phyloP scores from a whole-genome alignment of 1,284 basidiomycete species.

The Chiua sp. region DNA sequence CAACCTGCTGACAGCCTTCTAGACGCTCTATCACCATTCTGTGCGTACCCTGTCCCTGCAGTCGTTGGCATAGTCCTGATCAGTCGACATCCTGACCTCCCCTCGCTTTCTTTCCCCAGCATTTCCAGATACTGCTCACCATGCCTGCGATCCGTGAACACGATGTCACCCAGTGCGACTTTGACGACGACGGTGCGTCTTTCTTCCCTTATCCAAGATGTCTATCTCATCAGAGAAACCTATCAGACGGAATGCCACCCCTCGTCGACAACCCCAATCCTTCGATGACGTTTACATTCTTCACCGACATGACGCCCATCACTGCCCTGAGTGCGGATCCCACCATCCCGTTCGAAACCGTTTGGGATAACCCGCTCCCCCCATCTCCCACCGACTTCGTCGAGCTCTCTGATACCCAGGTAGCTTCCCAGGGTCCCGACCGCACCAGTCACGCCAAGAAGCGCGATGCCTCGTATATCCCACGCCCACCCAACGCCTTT shows the following conservation, averaged over 20 bases:
- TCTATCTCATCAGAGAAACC: slow-evolving; percentile 16
- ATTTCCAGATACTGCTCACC: not conserved
- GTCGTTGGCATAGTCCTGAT: slow-evolving; percentile 12
- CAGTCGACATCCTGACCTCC: slow-evolving; percentile 12
- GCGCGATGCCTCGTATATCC: slow-evolving; percentile 71
- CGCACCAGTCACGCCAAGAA: slow-evolving; percentile 50
- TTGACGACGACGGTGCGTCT: slow-evolving; percentile 37
- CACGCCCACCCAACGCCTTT: slow-evolving; percentile 93
- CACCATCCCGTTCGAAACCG: slow-evolving; percentile 40
- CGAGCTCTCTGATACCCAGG: slow-evolving; percentile 25
- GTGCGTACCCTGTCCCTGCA: slow-evolving; percentile 13
- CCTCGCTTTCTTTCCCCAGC: not conserved
- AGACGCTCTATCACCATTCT: slow-evolving; percentile 35
- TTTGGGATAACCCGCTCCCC: slow-evolving; percentile 35
- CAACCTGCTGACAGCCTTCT: slow-evolving; percentile 24
- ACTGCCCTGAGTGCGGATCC: slow-evolving; percentile 44
- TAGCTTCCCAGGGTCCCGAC: slow-evolving; percentile 24
- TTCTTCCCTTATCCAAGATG: not conserved
- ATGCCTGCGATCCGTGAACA: slow-evolving; percentile 36
- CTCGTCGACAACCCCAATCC: slow-evolving; percentile 55
- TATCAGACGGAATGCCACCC: slow-evolving; percentile 51
- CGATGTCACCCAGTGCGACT: slow-evolving; percentile 21
- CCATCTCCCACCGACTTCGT: slow-evolving; percentile 22
- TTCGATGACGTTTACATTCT: slow-evolving; percentile 55
- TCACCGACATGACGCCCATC: slow-evolving; percentile 50